Percentiles rank a stretch among this genome's conserved stretches.
phyloP scores from a whole-genome alignment of 768 basidiomycete genomes.

The Auriscalpium orientale region DNA sequence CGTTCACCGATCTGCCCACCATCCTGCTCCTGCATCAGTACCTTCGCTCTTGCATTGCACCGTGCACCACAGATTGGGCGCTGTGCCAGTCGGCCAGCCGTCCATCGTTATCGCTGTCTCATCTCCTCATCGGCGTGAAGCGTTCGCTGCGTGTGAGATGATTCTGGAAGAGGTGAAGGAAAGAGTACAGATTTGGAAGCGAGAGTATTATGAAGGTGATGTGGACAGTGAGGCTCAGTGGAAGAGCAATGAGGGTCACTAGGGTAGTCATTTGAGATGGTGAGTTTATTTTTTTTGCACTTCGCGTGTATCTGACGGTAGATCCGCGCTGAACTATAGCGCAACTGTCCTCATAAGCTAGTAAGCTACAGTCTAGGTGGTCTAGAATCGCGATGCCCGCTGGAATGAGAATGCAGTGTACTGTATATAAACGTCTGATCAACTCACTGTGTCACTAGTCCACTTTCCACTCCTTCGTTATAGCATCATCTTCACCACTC shows the following conservation, averaged over 20 bases:
- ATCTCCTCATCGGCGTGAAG: constrained; percentile 76
- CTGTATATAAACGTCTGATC: no score
- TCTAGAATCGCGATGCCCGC: no score
- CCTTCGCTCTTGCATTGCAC: constrained; percentile 44
- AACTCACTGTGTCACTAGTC: constrained; percentile 34
- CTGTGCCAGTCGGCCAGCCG: constrained; percentile 68
- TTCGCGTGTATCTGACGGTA: no score
- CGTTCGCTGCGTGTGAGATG: constrained; percentile 71
- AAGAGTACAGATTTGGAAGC: constrained; percentile 86
- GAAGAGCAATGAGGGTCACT: constrained; percentile 46
- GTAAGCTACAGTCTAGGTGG: no score
- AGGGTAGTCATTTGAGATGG: background rate
- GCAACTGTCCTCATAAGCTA: background rate
- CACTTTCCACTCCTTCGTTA: constrained; percentile 70
- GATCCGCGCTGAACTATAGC: no score
- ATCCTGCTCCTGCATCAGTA: constrained; percentile 5
- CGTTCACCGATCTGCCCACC: constrained; percentile 34
- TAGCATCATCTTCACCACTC: constrained; percentile 60
- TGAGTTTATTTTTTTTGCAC: background rate
- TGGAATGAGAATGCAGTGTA: no score
- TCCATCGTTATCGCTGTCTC: constrained; percentile 84
- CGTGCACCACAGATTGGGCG: constrained; percentile 71
- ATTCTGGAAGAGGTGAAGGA: constrained; percentile 83
- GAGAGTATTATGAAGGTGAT: constrained; percentile 77
- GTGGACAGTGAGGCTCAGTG: constrained; percentile 55